Evolutionary conservation across 2,329 filamentous ascomycete genomes (phyloP).

Genomic region (Bertia moriformis): DNA sequence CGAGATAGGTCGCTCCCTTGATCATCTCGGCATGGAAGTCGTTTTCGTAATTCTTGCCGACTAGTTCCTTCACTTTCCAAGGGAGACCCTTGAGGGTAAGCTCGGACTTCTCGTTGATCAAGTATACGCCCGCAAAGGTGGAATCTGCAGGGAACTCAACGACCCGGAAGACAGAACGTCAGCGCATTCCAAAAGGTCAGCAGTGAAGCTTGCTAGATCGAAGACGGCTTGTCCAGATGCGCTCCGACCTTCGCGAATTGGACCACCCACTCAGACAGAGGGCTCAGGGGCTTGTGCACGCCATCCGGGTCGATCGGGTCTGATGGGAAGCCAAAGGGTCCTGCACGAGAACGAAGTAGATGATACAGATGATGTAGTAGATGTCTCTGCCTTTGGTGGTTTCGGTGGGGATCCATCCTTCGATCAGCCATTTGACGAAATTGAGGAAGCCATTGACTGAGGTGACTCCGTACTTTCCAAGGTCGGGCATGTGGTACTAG

Average conservation of each 20-base stretch:
- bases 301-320: slow-evolving; percentile 13
- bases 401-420: slow-evolving; percentile 19
- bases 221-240: slow-evolving; percentile 16
- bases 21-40: slow-evolving; percentile 25
- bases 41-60: slow-evolving; percentile 14
- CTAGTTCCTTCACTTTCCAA: slow-evolving; percentile 19
- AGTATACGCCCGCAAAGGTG: slow-evolving; percentile 11
- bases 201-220: slow-evolving; percentile 14
- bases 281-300: slow-evolving; percentile 12
- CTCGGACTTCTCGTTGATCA: slow-evolving; percentile 8
- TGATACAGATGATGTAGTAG: slow-evolving; percentile 19
- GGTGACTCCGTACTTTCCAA: slow-evolving; percentile 1
- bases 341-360: slow-evolving; percentile 24
- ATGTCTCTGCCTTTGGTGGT: slow-evolving; percentile 16
- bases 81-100: slow-evolving; percentile 15
- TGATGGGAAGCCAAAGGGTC: slow-evolving; percentile 11
- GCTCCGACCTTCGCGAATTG: slow-evolving; percentile 19
- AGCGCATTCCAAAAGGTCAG: slow-evolving; percentile 15
- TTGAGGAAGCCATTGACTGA: slow-evolving; percentile 14
- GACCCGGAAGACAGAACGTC: slow-evolving; percentile 12
- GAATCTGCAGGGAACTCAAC: slow-evolving; percentile 21
- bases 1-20: slow-evolving; percentile 18
- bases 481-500: background rate
- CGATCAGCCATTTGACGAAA: background rate
- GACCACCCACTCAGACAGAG: slow-evolving; percentile 21